Evolutionary conservation across 2,329 filamentous ascomycete species (phyloP), one percentile per base, ranked within the genome.

Genomic region (Penicillium brevicompactum): DNA sequence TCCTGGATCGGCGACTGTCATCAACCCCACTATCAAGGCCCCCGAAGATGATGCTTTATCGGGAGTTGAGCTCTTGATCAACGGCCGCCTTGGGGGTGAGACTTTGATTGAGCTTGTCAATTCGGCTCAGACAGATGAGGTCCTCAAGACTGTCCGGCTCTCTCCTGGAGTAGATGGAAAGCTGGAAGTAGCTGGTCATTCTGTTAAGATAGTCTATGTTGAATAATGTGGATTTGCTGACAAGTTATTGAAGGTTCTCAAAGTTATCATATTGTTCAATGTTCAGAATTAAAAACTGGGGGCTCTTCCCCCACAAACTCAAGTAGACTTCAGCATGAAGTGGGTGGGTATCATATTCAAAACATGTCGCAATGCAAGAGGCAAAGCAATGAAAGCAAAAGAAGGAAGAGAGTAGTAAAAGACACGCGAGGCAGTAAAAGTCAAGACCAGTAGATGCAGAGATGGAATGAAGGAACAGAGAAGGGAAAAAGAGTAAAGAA

Each of bases 1-100:
- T 4, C 82, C 84, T 3, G 66, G 67, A 2, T 66, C 67, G 1
- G 67, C 68, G 16, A 72, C 67, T 3, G 51, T 64, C 10, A 52
- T 66, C 7, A 73, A 73, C 43, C 62, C 63, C 4, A 60, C 55
- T 38, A 40, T 71, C 44, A 66, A 62, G 49, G 61, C 51, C 4
- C 66, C 69, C 2, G 61, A 68, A 32, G 66, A 60, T 44, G 66
- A 70, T 59, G 59, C 68, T 11, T 40, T 70, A 38, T 53, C 63
- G 11, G 70, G 69, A 1, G 51, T 73, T 42, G 64, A 72, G 58
- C 46, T 72, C 34, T 44, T 72, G 49, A 60, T 73, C 4, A 73
- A 73, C 58, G 68, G 69, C 0, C 49, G 40, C 3, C 54, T 67
- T 27, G 22, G 22, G 10, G 49, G 22, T 22, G 60, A 64, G 43